phyloP scores from a whole-genome alignment of 73 alveolate genomes.

The Paramecium primaurelia region DNA sequence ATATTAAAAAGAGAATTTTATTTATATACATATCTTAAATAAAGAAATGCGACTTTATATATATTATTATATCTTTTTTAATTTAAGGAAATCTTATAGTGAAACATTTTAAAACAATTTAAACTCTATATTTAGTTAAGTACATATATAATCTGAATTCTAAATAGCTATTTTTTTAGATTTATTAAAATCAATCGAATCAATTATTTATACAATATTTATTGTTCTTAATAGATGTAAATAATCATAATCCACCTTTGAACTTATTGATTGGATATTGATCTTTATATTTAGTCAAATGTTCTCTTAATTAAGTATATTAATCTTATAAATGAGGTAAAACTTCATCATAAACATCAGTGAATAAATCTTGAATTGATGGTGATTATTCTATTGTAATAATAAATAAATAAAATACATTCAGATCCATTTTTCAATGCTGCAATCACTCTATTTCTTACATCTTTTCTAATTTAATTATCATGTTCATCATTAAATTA shows the following conservation, averaged over 20 bases:
- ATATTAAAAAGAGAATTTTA: no score
- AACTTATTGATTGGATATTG: slow-evolving; percentile 61
- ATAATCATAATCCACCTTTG: slow-evolving; percentile 18
- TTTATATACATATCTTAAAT: no score
- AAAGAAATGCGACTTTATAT: no score
- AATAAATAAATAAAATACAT: slow-evolving; percentile 32
- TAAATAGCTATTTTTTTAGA: no score
- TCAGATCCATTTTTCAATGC: slow-evolving; percentile 67
- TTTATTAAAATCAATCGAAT: background rate
- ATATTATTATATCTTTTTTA: background rate
- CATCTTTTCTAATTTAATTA: slow-evolving; percentile 38
- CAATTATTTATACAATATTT: background rate
- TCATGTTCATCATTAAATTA: slow-evolving; percentile 64
- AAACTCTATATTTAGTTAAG: no score
- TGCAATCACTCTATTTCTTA: slow-evolving; percentile 47
- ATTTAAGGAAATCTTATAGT: background rate
- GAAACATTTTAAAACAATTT: no score
- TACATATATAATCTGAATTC: no score
- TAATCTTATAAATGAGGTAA: slow-evolving; percentile 70
- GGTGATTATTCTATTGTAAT: slow-evolving; percentile 64
- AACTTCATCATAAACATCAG: slow-evolving; percentile 77
- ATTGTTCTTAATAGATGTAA: slow-evolving; percentile 27
- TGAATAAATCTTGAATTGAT: slow-evolving; percentile 70
- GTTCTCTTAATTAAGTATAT: slow-evolving; percentile 64
- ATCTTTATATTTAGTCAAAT: slow-evolving; percentile 69